Evolutionary conservation across 257 asterid species (phyloP).

Genomic region (Osmanthus fragrans): DNA sequence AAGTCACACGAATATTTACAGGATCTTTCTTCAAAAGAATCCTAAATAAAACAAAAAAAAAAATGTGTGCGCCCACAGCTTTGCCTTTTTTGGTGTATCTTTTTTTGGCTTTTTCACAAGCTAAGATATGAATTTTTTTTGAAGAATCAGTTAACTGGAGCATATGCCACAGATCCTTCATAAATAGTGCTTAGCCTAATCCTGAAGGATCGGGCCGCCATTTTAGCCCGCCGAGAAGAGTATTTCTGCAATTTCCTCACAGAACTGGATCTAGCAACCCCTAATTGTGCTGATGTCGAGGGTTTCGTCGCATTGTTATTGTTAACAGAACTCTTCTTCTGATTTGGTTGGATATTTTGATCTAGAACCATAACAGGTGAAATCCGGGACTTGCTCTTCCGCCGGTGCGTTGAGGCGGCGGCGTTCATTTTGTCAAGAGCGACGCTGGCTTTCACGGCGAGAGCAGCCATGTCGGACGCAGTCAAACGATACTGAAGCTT

Average conservation of each 20-base stretch:
- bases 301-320: constrained; percentile 10
- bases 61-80: too few relatives aligned
- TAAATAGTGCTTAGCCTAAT: constrained; percentile 56
- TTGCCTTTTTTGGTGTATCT: too few relatives aligned
- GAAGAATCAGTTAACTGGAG: not conserved
- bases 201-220: constrained; percentile 57
- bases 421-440: constrained; percentile 46
- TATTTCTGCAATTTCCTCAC: constrained; percentile 43
- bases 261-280: constrained; percentile 51
- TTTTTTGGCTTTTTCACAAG: not conserved
- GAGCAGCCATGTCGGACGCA: constrained; percentile 76
- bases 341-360: not conserved
- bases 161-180: constrained; percentile 55
- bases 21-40: too few relatives aligned
- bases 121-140: not conserved
- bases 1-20: too few relatives aligned
- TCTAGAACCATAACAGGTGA: constrained; percentile 37
- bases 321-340: not conserved
- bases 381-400: constrained; percentile 40
- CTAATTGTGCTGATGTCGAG: constrained; percentile 25
- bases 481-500: constrained; percentile 50
- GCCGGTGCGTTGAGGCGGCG: constrained; percentile 15
- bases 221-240: constrained; percentile 61
- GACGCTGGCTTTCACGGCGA: constrained; percentile 78
- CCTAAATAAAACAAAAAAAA: too few relatives aligned